Evolutionary conservation across 768 basidiomycete species (phyloP).

Genomic region (Calocybe indica): DNA sequence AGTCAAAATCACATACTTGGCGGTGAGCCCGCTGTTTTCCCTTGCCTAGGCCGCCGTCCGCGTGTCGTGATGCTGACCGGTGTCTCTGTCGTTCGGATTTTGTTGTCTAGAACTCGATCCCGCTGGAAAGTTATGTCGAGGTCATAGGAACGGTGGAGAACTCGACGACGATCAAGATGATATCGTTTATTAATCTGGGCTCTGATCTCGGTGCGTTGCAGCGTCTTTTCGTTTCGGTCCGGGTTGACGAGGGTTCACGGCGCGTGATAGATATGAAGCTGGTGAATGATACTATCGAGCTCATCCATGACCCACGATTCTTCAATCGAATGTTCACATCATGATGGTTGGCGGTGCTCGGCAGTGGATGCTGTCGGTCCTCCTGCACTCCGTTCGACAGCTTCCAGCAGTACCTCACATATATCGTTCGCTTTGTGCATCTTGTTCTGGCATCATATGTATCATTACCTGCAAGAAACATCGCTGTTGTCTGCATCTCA

Average conservation of each 20-base stretch:
- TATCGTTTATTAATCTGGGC: constrained; percentile 52
- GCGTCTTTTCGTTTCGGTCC: background rate
- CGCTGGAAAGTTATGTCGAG: constrained; percentile 50
- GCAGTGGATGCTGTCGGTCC: background rate
- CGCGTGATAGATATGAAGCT: constrained; percentile 44
- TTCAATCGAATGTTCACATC: constrained; percentile 38
- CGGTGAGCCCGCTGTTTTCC: constrained; percentile 22
- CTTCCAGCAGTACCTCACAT: background rate
- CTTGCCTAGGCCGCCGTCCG: no score
- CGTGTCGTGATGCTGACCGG: no score
- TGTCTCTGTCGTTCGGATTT: no score
- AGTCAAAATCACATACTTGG: constrained; percentile 37
- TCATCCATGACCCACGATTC: constrained; percentile 56
- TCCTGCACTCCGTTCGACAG: background rate
- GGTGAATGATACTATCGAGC: constrained; percentile 55
- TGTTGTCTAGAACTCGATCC: constrained; percentile 21
- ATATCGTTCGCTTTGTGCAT: no score
- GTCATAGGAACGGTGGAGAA: constrained; percentile 58
- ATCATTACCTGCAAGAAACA: background rate
- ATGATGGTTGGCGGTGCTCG: background rate
- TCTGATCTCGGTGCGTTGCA: constrained; percentile 51
- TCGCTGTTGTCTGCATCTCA: no score
- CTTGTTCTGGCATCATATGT: background rate
- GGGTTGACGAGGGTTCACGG: background rate
- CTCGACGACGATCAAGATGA: constrained; percentile 50